Percentiles rank a stretch among this genome's conserved stretches.
Conservation (phyloP, 345 rosid genomes). For the Erucastrum elatum region DNA sequence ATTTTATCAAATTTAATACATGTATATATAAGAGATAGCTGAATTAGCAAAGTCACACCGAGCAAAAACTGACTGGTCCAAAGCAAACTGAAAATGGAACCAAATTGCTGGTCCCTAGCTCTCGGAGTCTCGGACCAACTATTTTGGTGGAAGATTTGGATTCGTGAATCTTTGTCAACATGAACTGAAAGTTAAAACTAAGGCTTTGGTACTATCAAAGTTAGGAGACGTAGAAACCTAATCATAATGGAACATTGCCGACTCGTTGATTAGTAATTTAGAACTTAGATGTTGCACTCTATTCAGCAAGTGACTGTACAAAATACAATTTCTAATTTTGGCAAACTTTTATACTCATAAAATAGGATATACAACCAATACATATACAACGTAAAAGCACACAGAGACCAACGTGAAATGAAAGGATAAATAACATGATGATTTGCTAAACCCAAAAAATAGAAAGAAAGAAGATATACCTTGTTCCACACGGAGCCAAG, state of each 20-base stretch:
- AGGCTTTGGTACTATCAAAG: neutral
- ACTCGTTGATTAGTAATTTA: neutral
- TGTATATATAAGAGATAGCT: neutral
- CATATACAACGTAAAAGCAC: neutral
- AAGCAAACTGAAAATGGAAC: neutral
- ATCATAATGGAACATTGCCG: neutral
- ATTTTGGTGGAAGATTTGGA: neutral
- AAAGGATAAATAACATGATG: neutral
- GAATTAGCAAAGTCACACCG: neutral
- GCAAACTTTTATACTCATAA: neutral
- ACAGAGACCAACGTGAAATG: neutral
- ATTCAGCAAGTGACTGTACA: neutral
- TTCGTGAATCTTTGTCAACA: neutral
- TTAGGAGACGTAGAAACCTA: neutral
- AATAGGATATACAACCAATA: neutral
- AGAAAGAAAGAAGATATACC: neutral
- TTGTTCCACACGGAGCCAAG: constrained; percentile 26
- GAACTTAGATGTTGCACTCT: neutral
- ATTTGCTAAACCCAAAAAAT: neutral
- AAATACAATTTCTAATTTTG: neutral
- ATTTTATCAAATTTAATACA: neutral
- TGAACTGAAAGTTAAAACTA: neutral
- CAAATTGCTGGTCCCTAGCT: neutral
- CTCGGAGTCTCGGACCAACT: neutral
- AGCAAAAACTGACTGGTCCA: neutral